A percentile compares a stretch with the other conserved stretches of the same genome.
Evolutionary conservation across 1,284 basidiomycete species (phyloP).

Genomic region (Pholiota adiposa): DNA sequence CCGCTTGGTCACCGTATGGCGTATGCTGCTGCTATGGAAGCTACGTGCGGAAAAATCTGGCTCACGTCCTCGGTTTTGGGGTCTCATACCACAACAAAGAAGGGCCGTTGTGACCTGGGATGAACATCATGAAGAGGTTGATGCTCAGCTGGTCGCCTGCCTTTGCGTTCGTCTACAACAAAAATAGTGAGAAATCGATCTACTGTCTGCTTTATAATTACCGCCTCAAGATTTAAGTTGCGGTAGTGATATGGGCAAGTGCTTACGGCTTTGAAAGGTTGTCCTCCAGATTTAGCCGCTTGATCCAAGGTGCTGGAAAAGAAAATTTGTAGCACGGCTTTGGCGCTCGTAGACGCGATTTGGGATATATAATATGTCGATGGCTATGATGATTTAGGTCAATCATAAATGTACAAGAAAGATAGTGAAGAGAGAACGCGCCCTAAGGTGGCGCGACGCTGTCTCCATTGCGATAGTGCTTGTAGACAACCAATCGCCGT

Average conservation of each 20-base stretch:
- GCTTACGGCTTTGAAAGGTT: conserved; percentile 65
- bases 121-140: conserved; percentile 56
- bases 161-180: conserved; percentile 52
- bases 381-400: conserved; percentile 43
- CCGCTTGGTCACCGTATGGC: conserved; percentile 63
- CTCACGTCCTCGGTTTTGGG: conserved; percentile 48
- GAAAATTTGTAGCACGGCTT: conserved; percentile 43
- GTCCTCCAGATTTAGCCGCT: conserved; percentile 58
- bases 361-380: conserved; percentile 48
- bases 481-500: conserved; percentile 52
- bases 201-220: conserved; percentile 27
- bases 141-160: conserved; percentile 55
- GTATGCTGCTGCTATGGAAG: conserved; percentile 55
- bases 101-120: conserved; percentile 61
- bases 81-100: conserved; percentile 48
- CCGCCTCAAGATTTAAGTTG: conserved; percentile 60
- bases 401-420: neutral
- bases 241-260: conserved; percentile 63
- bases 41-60: conserved; percentile 57
- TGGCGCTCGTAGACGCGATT: conserved; percentile 44
- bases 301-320: conserved; percentile 51
- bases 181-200: conserved; percentile 3
- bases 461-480: conserved; percentile 49
- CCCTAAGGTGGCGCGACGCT: conserved; percentile 41
- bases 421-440: neutral